Base-by-base conservation (phyloP, 139 green algal genomes). In the Parachlorella kessleri region DNA sequence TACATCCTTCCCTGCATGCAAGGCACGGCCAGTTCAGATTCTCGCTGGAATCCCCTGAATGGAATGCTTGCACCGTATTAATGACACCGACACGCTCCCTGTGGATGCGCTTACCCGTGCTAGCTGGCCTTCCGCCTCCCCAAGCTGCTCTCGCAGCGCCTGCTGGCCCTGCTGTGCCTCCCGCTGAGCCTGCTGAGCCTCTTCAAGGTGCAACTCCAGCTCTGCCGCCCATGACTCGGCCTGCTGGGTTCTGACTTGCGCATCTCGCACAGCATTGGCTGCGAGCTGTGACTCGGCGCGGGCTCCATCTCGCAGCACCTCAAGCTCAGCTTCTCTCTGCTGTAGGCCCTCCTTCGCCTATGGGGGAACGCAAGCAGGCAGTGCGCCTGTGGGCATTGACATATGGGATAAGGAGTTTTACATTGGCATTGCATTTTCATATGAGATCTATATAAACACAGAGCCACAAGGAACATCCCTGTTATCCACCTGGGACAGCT, bases 231-330 rank as follows among this genome's bases (percentile, higher is more conserved):
- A 37, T 33, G 42, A 40, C 33, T 80, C 65, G 4, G 75, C 75
- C 2, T 41, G 39, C 0, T 36, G 32, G 2, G 67, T 66, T 2
- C 66, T 33, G 28, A 75, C 41, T 48, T 75, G 76, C 14, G 78
- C 70, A n/a, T 83, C 72, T 1, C 55, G 75, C 65, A 80, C 78
- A 3, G 70, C 70, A 2, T 2, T 23, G 1, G 72, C 53, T 4
- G 72, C 72, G 41, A 83, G 42, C 36, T 40, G 33, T 0, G 72
- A 70, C 72, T 78, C 75, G 42, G 72, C 55, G 41, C 2, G 24
- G 64, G 78, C 78, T 9, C 72, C 67, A 33, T 80, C 75, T 8
- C 75, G 39, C 7, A 80, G 75, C 32, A 55, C 75, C 3, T 80
- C 75, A 24, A 83, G 53, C 65, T 83, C 69, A 41, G 68, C 53